Percentiles rank a stretch among this genome's conserved stretches.
Evolutionary conservation across 73 alveolate genomes (phyloP).

Genomic region (Loxodes magnus): DNA sequence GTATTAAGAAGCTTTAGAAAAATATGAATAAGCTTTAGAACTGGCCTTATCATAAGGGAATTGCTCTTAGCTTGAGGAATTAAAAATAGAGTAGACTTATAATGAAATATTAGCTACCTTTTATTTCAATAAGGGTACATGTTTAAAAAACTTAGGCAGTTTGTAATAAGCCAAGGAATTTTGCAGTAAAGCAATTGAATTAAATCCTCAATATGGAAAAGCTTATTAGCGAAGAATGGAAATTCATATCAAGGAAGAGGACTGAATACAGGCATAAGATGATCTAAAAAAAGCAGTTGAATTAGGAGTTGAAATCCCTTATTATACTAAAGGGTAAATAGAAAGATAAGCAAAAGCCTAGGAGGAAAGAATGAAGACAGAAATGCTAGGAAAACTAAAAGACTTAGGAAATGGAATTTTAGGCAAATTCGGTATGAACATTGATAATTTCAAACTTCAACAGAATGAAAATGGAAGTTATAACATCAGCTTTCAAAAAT

Average conservation of each 20-base stretch:
- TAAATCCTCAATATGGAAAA: slow-evolving; percentile 31
- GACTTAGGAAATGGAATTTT: slow-evolving; percentile 32
- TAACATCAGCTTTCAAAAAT: slow-evolving; percentile 23
- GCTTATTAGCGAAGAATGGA: slow-evolving; percentile 20
- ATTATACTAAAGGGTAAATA: too few relatives aligned
- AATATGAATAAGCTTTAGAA: slow-evolving; percentile 21
- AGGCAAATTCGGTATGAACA: slow-evolving; percentile 33
- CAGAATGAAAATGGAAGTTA: slow-evolving; percentile 37
- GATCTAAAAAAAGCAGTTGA: slow-evolving; percentile 10
- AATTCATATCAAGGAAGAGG: not conserved
- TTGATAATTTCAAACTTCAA: slow-evolving; percentile 30
- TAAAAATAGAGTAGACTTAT: slow-evolving; percentile 21
- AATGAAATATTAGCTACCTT: slow-evolving; percentile 16
- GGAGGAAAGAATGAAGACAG: slow-evolving; percentile 28
- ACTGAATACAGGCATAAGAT: slow-evolving; percentile 5
- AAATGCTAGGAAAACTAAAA: slow-evolving; percentile 23
- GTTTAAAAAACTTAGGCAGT: slow-evolving; percentile 15
- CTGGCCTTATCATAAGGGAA: slow-evolving; percentile 12
- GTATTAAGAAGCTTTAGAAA: too few relatives aligned
- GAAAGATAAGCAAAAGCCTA: slow-evolving; percentile 18
- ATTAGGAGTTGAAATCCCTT: not conserved
- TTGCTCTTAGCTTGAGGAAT: too few relatives aligned
- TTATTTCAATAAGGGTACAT: slow-evolving; percentile 24
- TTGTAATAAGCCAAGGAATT: slow-evolving; percentile 15
- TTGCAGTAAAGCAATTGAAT: slow-evolving; percentile 20